Percentiles rank a stretch among this genome's conserved stretches.
Conservation (phyloP, 352 stramenopile genomes). For the Globisporangium nodosum region DNA sequence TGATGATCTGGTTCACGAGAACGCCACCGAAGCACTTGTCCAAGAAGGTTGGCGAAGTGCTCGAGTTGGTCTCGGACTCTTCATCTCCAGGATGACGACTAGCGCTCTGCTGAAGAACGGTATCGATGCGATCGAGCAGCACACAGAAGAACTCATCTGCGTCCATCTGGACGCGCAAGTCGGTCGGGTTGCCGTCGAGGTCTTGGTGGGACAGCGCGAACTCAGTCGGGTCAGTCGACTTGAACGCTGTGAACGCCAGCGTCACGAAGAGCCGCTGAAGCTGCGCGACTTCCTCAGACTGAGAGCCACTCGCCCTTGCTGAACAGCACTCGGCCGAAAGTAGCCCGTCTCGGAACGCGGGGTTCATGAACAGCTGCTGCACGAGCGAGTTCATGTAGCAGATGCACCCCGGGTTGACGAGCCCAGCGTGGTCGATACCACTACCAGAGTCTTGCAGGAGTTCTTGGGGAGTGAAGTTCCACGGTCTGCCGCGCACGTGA, state of each 20-base stretch:
- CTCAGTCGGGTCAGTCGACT: conserved; percentile 46
- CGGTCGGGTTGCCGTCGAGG: conserved; percentile 64
- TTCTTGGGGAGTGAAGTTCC: conserved; percentile 49
- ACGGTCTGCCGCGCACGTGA: conserved; percentile 37
- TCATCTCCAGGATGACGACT: background rate
- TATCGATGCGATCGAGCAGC: conserved; percentile 76
- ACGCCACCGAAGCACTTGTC: conserved; percentile 64
- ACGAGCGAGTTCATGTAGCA: conserved; percentile 99
- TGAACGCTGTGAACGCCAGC: conserved; percentile 35
- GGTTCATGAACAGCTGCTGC: conserved; percentile 93
- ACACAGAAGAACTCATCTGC: conserved; percentile 80
- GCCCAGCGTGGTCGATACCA: conserved; percentile 53
- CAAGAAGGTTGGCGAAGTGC: conserved; percentile 12
- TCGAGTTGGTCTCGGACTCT: background rate
- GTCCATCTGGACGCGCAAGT: conserved; percentile 78
- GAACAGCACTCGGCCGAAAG: conserved; percentile 27
- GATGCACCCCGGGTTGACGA: conserved; percentile 97
- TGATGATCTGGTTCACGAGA: conserved; percentile 82
- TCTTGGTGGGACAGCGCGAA: conserved; percentile 71
- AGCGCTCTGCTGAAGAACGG: conserved; percentile 1
- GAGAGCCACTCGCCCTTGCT: conserved; percentile 3
- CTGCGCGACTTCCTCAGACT: conserved; percentile 44
- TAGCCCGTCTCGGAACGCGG: conserved; percentile 48
- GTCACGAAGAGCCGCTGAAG: conserved; percentile 69
- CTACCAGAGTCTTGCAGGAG: conserved; percentile 24